These are phyloP conservation scores for Neoascochyta sp. DNA, from an alignment of 2,329 filamentous ascomycete genomes.

Conservation along the genomic window DNA sequence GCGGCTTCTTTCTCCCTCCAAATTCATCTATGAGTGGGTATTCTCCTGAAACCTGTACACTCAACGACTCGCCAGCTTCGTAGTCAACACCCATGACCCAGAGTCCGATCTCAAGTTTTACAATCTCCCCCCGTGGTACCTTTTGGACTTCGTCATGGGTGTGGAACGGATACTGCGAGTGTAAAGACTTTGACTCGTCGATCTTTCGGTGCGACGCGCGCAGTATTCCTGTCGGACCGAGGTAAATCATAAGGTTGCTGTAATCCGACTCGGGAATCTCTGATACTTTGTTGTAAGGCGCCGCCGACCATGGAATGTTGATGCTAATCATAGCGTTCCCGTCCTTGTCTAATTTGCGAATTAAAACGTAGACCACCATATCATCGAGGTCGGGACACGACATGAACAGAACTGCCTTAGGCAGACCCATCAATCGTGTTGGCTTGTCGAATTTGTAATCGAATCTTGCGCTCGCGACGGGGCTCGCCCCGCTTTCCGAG, in stretches of 20 bases:
- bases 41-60: slow-evolving; percentile 15
- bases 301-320: slow-evolving; percentile 42
- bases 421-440: slow-evolving; percentile 44
- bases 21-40: slow-evolving; percentile 41
- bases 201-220: slow-evolving; percentile 45
- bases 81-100: slow-evolving; percentile 49
- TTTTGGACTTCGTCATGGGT: slow-evolving; percentile 43
- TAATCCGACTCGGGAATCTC: slow-evolving; percentile 53
- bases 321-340: slow-evolving; percentile 45
- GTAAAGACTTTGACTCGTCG: slow-evolving; percentile 14
- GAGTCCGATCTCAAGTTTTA: slow-evolving; percentile 48
- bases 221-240: slow-evolving; percentile 44
- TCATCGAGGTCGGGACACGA: slow-evolving; percentile 44
- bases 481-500: slow-evolving; percentile 13
- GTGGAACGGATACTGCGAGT: slow-evolving; percentile 33
- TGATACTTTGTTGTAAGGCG: slow-evolving; percentile 45
- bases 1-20: slow-evolving; percentile 29
- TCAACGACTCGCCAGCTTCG: slow-evolving; percentile 40
- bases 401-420: slow-evolving; percentile 49
- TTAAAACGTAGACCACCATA: slow-evolving; percentile 43
- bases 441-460: slow-evolving; percentile 31
- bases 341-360: slow-evolving; percentile 45
- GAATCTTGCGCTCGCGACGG: slow-evolving; percentile 15
- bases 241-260: slow-evolving; percentile 41
- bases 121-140: slow-evolving; percentile 41